Evolutionary conservation across 2,329 filamentous ascomycete species (phyloP).

Genomic region (Cercospora citrullina): DNA sequence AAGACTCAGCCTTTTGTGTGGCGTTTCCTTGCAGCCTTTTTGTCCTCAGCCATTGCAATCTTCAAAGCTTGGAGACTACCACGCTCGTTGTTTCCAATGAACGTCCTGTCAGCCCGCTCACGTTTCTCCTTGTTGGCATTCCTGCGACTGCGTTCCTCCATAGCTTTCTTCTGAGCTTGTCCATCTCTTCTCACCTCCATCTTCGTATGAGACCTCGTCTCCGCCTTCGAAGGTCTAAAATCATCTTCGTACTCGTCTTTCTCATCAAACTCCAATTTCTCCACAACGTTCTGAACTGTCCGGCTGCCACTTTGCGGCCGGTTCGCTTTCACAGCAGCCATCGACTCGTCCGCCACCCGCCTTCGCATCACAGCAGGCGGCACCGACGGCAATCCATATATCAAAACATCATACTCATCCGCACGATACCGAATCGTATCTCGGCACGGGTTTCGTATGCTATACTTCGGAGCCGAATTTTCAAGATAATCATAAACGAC

Average conservation of each 20-base stretch:
- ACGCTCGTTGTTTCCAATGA: not conserved
- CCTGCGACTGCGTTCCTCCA: not conserved
- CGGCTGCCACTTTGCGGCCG: not conserved
- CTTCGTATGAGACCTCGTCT: not conserved
- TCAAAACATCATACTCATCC: not conserved
- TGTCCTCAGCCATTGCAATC: not conserved
- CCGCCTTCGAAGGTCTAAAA: not conserved
- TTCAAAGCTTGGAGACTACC: not conserved
- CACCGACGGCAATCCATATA: not conserved
- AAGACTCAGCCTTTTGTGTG: not conserved
- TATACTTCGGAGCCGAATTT: not conserved
- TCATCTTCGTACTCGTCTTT: not conserved
- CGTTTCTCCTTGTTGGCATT: conserved; percentile 1
- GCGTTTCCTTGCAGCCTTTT: not conserved
- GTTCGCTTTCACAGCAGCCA: not conserved
- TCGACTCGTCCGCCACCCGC: not conserved
- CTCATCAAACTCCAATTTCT: not conserved
- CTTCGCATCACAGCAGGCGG: not conserved
- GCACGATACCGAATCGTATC: not conserved
- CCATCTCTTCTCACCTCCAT: not conserved
- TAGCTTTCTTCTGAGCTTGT: not conserved
- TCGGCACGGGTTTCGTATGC: not conserved
- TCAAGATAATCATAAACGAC: not conserved
- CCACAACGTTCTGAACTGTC: not conserved
- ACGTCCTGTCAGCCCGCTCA: not conserved